phyloP scores from a whole-genome alignment of 2,329 filamentous ascomycete genomes.

The Diaporthe aspalathi region DNA sequence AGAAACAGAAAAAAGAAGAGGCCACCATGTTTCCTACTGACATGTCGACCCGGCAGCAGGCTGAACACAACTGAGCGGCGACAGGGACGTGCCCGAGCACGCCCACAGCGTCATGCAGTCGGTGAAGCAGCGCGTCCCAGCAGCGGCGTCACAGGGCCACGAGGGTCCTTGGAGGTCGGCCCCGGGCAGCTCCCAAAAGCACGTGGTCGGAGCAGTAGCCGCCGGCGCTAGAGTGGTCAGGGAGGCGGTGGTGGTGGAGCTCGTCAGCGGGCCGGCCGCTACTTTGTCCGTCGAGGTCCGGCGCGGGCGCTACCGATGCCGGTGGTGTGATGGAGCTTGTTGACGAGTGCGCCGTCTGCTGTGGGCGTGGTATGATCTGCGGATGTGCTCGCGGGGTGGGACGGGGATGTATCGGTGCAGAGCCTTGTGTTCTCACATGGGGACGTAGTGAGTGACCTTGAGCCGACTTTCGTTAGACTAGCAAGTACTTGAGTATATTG shows the following conservation, averaged over 20 bases:
- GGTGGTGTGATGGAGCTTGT: no score
- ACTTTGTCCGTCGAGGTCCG: neutral
- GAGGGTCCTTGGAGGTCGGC: neutral
- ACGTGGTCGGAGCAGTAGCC: neutral
- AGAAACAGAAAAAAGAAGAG: neutral
- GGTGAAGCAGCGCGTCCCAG: neutral
- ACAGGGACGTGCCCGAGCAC: neutral
- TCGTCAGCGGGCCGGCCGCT: neutral
- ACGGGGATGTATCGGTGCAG: neutral
- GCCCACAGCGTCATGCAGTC: neutral
- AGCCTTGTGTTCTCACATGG: neutral
- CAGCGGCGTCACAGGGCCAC: neutral
- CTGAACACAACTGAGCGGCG: slow-evolving; percentile 37
- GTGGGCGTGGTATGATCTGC: neutral
- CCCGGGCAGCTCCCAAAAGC: neutral
- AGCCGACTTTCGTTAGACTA: neutral
- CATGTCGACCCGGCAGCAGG: neutral
- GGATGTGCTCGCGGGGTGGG: no score
- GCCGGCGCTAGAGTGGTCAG: no score
- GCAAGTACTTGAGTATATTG: no score
- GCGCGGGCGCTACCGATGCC: neutral
- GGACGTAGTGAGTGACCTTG: neutral
- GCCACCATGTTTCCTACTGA: neutral
- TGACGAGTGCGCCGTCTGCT: no score
- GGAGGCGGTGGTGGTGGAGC: neutral